A percentile compares a stretch with the other conserved stretches of the same genome.
These are phyloP conservation scores for Sutorius australiensis DNA, from an alignment of 768 basidiomycete genomes.

Conservation along the genomic window DNA sequence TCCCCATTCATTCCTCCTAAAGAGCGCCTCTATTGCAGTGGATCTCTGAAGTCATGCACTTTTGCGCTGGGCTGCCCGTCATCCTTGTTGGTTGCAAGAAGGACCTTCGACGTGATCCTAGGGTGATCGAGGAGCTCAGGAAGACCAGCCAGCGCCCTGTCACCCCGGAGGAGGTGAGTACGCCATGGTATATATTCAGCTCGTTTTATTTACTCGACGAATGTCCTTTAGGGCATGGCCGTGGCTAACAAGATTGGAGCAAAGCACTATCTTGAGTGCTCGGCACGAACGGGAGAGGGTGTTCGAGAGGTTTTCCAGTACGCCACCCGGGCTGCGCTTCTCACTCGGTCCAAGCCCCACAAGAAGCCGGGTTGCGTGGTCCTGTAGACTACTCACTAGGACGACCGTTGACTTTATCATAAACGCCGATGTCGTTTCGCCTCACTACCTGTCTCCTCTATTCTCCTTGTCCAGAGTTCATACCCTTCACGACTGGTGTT, in stretches of 20 bases:
- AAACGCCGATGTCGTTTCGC: slow-evolving; percentile 20
- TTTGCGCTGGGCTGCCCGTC: slow-evolving; percentile 90
- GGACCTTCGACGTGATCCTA: slow-evolving; percentile 90
- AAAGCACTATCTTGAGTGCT: slow-evolving; percentile 95
- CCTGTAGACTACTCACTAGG: slow-evolving; percentile 37
- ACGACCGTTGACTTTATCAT: slow-evolving; percentile 16
- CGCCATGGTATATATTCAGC: not conserved
- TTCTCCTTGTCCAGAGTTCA: slow-evolving; percentile 26
- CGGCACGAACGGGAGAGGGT: slow-evolving; percentile 93
- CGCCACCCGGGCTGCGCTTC: slow-evolving; percentile 89
- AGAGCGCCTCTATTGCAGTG: slow-evolving; percentile 51
- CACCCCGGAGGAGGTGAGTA: slow-evolving; percentile 80
- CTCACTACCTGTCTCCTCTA: slow-evolving; percentile 15
- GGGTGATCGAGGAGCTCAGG: slow-evolving; percentile 91
- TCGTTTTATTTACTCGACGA: not conserved
- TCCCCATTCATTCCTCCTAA: slow-evolving; percentile 4
- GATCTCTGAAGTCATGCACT: slow-evolving; percentile 99
- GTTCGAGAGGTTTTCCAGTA: slow-evolving; percentile 99
- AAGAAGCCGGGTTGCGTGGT: slow-evolving; percentile 44
- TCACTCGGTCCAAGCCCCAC: slow-evolving; percentile 47
- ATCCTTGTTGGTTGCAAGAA: slow-evolving; percentile 99
- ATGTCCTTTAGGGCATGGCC: slow-evolving; percentile 71
- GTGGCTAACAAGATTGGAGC: slow-evolving; percentile 96
- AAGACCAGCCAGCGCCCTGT: slow-evolving; percentile 95
- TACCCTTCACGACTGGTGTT: slow-evolving; percentile 38